Percentiles rank a stretch among this genome's conserved stretches.
Conservation (phyloP, 441 rosid genomes). For the California macrophylla region DNA sequence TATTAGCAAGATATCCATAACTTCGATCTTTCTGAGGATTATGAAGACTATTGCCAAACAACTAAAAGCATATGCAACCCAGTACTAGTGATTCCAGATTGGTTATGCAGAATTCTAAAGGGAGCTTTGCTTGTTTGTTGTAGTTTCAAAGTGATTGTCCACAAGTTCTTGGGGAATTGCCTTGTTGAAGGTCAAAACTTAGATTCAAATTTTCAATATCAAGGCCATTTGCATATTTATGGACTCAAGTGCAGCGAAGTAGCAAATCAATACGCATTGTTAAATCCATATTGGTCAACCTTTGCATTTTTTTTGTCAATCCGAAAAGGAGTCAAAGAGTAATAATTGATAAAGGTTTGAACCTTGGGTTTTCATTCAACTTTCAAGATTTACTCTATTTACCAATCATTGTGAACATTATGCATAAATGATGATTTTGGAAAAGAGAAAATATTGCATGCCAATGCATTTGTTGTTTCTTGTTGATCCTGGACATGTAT, state of each 20-base stretch:
- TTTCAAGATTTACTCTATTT: neutral
- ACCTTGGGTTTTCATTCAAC: neutral
- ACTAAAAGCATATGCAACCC: neutral
- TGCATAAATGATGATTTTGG: neutral
- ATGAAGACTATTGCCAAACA: neutral
- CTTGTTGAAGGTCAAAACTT: neutral
- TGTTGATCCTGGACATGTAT: neutral
- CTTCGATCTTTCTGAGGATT: neutral
- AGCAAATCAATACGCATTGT: neutral
- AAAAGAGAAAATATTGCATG: neutral
- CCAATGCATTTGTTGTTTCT: neutral
- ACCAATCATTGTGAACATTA: neutral
- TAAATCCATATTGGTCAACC: neutral
- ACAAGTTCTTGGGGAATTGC: too few relatives aligned
- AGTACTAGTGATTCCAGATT: neutral
- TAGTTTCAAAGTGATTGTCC: neutral
- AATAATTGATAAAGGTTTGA: neutral
- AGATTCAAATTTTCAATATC: too few relatives aligned
- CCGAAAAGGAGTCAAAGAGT: neutral
- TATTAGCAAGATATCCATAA: neutral
- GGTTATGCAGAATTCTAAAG: neutral
- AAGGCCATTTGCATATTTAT: too few relatives aligned
- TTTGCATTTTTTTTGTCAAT: neutral
- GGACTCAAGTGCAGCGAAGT: neutral
- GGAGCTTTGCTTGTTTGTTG: neutral